Base-by-base conservation (phyloP, 768 basidiomycete genomes). In the Termitomyces sp. region DNA sequence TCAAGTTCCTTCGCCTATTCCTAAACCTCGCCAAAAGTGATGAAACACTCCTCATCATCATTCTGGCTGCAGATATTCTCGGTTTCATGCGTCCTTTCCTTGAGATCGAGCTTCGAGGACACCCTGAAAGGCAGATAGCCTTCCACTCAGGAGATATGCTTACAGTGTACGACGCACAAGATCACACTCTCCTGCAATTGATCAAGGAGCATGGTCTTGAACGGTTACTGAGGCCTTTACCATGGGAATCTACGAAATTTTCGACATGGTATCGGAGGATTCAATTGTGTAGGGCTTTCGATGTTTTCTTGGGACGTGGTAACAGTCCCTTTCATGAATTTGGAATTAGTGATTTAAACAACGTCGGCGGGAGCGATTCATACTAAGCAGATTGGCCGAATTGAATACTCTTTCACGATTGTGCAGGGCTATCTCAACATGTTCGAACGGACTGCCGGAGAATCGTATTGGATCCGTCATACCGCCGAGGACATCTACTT, bases 11-110 rank as follows among this genome's bases (percentile, higher is more conserved):
- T 18, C 44, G 42, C 8, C 33, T 57, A 32, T 65, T 60, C n/a
- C 3, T 53, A 1, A 53, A 62, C n/a, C 33, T 59, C 3, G 53
- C 64, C n/a, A 53, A 39, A 46, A 4, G 40, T 11, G 28, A 61
- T 11, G 42, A 55, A 6, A 13, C 32, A 3, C 13, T 61, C 15
- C 58, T 40, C 22, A n/a, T 7, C 15, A 51, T 65, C 13, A 12
- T 65, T 44, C 36, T 59, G 7, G 60, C 53, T 15, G 53, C 64
- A 11, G 57, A 65, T 32, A 35, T 65, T 5, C 61, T 65, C n/a
- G 55, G 61, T 53, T 32, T 65, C 18, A 49, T 65, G 52, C 64
- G 55, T 3, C 61, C 60, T 7, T 49, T 62, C 6, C 60, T 65
- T n/a, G 55, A 62, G 18, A 46, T 51, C 2, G 61, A 62, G 28